Base-by-base conservation (phyloP, 2,329 filamentous ascomycete genomes). In the Aspergillus neotritici region DNA sequence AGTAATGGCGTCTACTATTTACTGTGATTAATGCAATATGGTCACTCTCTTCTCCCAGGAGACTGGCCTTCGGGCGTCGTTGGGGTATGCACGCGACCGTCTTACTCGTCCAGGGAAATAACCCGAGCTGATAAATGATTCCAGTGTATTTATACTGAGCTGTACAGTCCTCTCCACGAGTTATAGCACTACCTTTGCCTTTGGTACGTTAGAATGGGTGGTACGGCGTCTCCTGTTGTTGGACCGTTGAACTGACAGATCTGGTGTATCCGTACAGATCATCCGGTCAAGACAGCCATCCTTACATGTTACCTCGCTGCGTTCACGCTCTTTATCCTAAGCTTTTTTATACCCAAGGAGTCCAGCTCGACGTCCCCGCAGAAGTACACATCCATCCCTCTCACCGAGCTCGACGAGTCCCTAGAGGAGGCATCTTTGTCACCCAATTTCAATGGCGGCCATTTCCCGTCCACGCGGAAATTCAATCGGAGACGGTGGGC, bases 281-380 rank as follows among this genome's bases (percentile, higher is more conserved):
- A 68, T 37, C 72, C 74, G 4, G 50, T 73, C 11, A 70, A 71
- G 50, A 65, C 71, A 5, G 56, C 63, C 13, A 60, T 70, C 31
- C 50, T 72, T 4, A 54, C 66, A 15, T 69, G 74, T 31, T 62
- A 67, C 32, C 55, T 68, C 16, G 58, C 67, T 8, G 71, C 69
- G 7, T 49, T 60, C 15, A 60, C 56, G 31, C 56, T 74, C 25
- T 47, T 72, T 9, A 54, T 59, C 31, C 49, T 65, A 34, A 67
- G 63, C 50, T 62, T 61, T 42, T 63, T 67, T 28, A 46, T 62
- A 25, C 21, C 29, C 52, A 53, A 46, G 47, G 35, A 31, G 49
- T 58, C 40, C 59, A 40, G 50, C 5, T 47, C 47, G 5, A 55
- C 53, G 9, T 47, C 55, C 5, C 44, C 46, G 15, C 45, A 47